phyloP scores from a whole-genome alignment of 768 basidiomycete species.

The Rhodotorula babjevae region DNA sequence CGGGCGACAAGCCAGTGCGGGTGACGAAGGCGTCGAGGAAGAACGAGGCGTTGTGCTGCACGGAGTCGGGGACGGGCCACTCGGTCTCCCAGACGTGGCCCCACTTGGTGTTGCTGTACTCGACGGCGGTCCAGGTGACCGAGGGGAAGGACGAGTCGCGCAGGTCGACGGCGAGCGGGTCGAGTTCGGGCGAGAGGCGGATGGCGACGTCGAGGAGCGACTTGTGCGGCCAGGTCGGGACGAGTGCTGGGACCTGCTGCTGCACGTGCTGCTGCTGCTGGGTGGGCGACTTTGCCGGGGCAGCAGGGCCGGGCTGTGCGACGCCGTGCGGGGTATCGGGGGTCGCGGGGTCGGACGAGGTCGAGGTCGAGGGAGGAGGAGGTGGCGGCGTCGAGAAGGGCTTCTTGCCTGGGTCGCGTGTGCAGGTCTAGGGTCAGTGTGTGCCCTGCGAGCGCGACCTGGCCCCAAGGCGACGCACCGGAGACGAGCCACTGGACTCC shows the following conservation, averaged over 20 bases:
- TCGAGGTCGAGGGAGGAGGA: background rate
- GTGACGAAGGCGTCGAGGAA: conserved; percentile 79
- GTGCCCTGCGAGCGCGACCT: background rate
- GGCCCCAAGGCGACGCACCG: too few species aligned
- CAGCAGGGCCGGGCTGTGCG: background rate
- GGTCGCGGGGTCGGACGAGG: background rate
- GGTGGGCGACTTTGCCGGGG: background rate
- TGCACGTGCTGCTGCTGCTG: background rate
- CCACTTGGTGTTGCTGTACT: conserved; percentile 24
- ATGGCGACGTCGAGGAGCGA: conserved; percentile 25
- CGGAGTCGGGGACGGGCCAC: conserved; percentile 47
- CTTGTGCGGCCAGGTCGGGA: conserved; percentile 10
- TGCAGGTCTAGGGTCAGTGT: background rate
- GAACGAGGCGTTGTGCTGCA: conserved; percentile 69
- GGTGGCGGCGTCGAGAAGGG: background rate
- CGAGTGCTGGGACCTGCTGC: background rate
- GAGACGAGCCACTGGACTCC: background rate
- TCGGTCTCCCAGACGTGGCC: conserved; percentile 29
- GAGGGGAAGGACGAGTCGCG: conserved; percentile 10
- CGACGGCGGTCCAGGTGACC: conserved; percentile 28
- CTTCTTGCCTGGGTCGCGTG: conserved; percentile 1
- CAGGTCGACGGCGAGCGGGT: conserved; percentile 25
- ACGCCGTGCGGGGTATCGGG: background rate
- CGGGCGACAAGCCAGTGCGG: conserved; percentile 61
- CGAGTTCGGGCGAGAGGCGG: conserved; percentile 21